Conservation (phyloP, 192 early-diverging fungal genomes). For the Mortierella antarctica region DNA sequence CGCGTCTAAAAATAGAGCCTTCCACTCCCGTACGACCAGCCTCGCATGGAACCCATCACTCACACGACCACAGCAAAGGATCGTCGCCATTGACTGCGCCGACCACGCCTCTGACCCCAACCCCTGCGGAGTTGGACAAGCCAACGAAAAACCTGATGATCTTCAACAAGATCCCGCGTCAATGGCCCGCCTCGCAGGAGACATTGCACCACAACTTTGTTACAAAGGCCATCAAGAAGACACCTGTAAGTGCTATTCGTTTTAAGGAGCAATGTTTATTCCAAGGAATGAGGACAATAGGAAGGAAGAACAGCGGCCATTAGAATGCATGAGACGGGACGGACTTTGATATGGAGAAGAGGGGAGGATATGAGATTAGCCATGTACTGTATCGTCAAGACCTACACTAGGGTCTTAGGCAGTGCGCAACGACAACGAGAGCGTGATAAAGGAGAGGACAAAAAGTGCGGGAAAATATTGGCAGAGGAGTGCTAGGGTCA, state of each 20-base stretch:
- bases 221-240: constrained; percentile 22
- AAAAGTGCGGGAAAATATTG: constrained; percentile 4
- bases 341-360: background rate
- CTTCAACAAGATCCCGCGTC: constrained; percentile 48
- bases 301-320: too few relatives aligned
- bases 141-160: constrained; percentile 47
- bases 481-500: too few relatives aligned
- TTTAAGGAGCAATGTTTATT: background rate
- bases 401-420: too few relatives aligned
- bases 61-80: constrained; percentile 1
- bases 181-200: constrained; percentile 51
- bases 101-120: constrained; percentile 26
- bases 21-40: constrained; percentile 21
- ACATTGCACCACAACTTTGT: constrained; percentile 42
- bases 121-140: constrained; percentile 43
- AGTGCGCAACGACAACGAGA: background rate
- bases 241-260: constrained; percentile 16
- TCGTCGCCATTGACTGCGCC: constrained; percentile 19
- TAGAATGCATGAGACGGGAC: background rate
- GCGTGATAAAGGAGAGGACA: background rate
- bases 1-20: constrained; percentile 38
- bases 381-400: too few relatives aligned
- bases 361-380: background rate
- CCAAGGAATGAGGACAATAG: background rate
- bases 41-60: background rate